Evolutionary conservation across 768 basidiomycete genomes (phyloP), one percentile per base, ranked within the genome.

Genomic region (Neoboletus subvelutipes): DNA sequence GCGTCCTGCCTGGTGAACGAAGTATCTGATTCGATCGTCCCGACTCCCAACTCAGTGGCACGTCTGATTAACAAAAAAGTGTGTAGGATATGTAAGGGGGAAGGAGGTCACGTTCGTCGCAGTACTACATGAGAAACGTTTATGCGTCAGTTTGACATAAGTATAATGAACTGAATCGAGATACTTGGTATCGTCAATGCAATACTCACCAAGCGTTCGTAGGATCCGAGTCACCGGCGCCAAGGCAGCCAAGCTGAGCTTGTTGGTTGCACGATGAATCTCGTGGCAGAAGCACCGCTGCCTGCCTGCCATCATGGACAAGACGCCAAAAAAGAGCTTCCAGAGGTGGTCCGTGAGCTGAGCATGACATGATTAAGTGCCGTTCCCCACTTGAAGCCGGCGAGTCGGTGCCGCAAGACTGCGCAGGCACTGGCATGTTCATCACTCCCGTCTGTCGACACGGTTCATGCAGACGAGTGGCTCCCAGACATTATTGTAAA

Each of bases 1-100:
- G 43, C 74, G 66, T 73, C 7, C 52, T 80, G 29, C 69, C 67
- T 34, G 62, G 67, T 5, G 69, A 67, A 61, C 17, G 15, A 43
- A 31, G 12, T 20, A 9, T n/a, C 6, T 49, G 13, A 43, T 20
- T 13, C 18, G 17, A 5, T 20, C 12, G 2, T n/a, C 11, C 6
- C 18, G 17, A 15, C 37, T n/a, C 11, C 6, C 13, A 24, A 15
- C 39, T 20, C 29, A 1, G 33, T 29, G 53, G 18, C 26, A 8
- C 15, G 22, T 8, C 37, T 11, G 10, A 37, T n/a, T 6, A 15
- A 29, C n/a, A 4, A 39, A 28, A 26, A n/a, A 29, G 26, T 13
- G 4, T 31, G 40, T 20, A 31, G 20, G 43, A 34, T n/a, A n/a
- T n/a, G n/a, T 26, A 53, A 26, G 15, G 17, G 15, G 17, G 28